Evolutionary conservation across 169 alveolate species (phyloP), one percentile per base, ranked within the genome.

Genomic region (Eimeria zaria): DNA sequence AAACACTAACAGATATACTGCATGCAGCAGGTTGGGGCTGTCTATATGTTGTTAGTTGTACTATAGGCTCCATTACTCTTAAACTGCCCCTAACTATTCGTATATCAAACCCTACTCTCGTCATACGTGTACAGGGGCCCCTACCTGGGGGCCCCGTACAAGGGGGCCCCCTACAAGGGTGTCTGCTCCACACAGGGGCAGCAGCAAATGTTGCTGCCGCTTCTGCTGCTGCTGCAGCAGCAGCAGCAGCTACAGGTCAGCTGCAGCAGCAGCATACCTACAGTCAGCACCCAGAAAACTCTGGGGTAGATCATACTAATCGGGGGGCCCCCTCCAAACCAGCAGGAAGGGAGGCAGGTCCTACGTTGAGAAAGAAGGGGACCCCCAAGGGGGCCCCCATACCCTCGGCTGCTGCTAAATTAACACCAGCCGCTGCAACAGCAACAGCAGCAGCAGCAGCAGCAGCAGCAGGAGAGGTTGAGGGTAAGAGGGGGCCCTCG

Each of bases 1-100:
- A 24, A 8, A 48, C 91, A 7, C 39, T 83, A 14, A 83, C 30
- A 14, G 91, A 83, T 67, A 48, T 76, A 2, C 53, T 83, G 71
- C 91, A 83, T 30, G 91, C 91, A 51, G 91, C 91, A 55, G 91
- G 91, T 8, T 83, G 91, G 91, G 91, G 91, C 53, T 83, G 71
- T 41, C 51, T 83, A 5, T 9, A 74, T 4, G 74, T 83, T 41
- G 91, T 83, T n/a, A 83, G 74, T 36, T 83, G 91, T 55, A 53
- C n/a, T 76, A 27, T 83, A 30, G 91, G 64, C 74, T 22, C 44
- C 33, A 20, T 83, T 67, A 83, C 41, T 14, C 74, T 83, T 20
- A 83, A 83, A 22, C 73, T 83, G 30, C 91, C 91, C 76, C 91
- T 83, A 18, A 83, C 91, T 55, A 55, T 83, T 33, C 71, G 73